These are phyloP conservation scores for Botrytis byssoidea DNA, from an alignment of 2,329 filamentous ascomycete species.

Conservation along the genomic window DNA sequence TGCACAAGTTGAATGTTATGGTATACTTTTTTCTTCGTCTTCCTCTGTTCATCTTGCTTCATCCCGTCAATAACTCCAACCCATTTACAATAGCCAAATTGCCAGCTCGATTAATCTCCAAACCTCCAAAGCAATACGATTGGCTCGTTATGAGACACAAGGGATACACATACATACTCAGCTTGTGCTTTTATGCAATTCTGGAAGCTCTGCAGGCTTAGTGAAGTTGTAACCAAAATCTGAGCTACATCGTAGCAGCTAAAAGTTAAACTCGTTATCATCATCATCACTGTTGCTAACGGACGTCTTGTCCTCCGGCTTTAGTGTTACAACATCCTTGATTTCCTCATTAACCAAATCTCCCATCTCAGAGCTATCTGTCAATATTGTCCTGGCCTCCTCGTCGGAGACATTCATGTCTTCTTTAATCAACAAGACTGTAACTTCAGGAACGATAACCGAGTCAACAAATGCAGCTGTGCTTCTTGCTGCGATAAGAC, in stretches of 20 bases:
- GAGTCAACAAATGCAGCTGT: slow-evolving; percentile 68
- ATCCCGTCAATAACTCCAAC: not conserved
- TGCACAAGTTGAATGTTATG: not conserved
- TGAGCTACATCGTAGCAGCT: not conserved
- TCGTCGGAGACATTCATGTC: slow-evolving; percentile 52
- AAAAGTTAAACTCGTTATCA: slow-evolving; percentile 11
- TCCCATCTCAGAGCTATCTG: slow-evolving; percentile 31
- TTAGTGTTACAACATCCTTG: slow-evolving; percentile 54
- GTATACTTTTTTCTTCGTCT: not conserved
- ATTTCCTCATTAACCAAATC: slow-evolving; percentile 37
- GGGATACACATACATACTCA: not conserved
- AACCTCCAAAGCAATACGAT: not conserved
- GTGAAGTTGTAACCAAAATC: not conserved
- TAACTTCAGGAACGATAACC: slow-evolving; percentile 73
- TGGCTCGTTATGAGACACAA: not conserved
- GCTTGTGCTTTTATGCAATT: not conserved
- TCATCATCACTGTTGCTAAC: slow-evolving; percentile 38
- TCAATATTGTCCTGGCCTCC: slow-evolving; percentile 38
- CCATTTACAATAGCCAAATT: not conserved
- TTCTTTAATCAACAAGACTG: slow-evolving; percentile 55
- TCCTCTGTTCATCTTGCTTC: not conserved
- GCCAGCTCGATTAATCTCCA: not conserved
- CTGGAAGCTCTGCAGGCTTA: not conserved
- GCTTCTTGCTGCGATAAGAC: slow-evolving; percentile 64
- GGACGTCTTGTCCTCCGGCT: slow-evolving; percentile 53